Evolutionary conservation across 495 filamentous ascomycete genomes (phyloP).

Genomic region (Durotheca rogersii): DNA sequence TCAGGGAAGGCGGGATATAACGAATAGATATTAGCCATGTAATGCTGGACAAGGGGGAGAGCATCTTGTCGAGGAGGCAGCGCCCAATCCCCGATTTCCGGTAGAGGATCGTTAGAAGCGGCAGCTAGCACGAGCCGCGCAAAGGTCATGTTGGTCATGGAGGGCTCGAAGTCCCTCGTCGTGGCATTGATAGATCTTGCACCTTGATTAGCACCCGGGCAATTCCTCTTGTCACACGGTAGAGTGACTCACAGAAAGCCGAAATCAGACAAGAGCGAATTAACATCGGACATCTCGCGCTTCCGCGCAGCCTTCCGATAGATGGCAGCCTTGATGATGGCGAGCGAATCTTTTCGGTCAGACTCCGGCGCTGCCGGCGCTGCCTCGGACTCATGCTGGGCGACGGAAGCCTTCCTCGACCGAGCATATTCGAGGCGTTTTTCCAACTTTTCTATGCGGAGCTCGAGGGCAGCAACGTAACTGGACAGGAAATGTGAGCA

Average conservation of each 20-base stretch:
- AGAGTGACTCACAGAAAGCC: slow-evolving; percentile 71
- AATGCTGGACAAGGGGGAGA: slow-evolving; percentile 70
- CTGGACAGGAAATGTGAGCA: slow-evolving; percentile 41
- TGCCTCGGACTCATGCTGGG: slow-evolving; percentile 47
- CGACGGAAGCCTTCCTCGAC: slow-evolving; percentile 56
- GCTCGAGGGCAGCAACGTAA: slow-evolving; percentile 90
- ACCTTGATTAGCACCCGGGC: slow-evolving; percentile 10
- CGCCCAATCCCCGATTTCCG: slow-evolving; percentile 52
- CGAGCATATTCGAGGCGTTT: slow-evolving; percentile 64
- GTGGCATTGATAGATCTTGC: slow-evolving; percentile 84
- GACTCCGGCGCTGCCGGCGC: slow-evolving; percentile 39
- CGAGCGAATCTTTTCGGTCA: slow-evolving; percentile 58
- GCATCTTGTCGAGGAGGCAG: slow-evolving; percentile 68
- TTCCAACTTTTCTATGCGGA: slow-evolving; percentile 82
- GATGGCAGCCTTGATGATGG: slow-evolving; percentile 58
- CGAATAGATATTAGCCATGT: slow-evolving; percentile 75
- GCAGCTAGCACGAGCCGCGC: slow-evolving; percentile 77
- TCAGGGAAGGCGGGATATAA: slow-evolving; percentile 80
- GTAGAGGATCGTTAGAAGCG: slow-evolving; percentile 64
- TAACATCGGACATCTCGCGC: slow-evolving; percentile 72
- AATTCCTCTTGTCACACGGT: too few species aligned
- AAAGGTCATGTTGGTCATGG: slow-evolving; percentile 81
- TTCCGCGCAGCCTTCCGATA: slow-evolving; percentile 58
- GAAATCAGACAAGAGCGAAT: slow-evolving; percentile 78
- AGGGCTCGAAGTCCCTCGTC: slow-evolving; percentile 86